Evolutionary conservation across 257 asterid genomes (phyloP).

Genomic region (Henckelia pumila): DNA sequence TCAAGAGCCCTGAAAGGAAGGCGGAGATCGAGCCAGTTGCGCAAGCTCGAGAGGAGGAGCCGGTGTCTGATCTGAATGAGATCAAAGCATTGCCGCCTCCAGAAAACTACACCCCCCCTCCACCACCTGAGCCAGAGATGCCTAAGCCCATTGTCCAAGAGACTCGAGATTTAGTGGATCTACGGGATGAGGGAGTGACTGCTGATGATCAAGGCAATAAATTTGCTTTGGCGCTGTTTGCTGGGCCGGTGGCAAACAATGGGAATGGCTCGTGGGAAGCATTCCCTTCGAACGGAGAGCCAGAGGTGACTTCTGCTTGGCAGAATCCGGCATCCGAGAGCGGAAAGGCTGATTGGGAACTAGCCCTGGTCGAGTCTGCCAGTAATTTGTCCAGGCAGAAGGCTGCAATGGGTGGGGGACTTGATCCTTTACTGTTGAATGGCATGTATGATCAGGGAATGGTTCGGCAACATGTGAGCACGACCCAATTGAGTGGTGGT

Average conservation of each 20-base stretch:
- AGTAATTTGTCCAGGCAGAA: conserved; percentile 68
- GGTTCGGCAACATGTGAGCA: conserved; percentile 63
- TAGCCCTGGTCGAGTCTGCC: conserved; percentile 75
- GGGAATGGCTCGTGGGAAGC: conserved; percentile 83
- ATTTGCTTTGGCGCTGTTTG: conserved; percentile 74
- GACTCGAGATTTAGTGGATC: conserved; percentile 57
- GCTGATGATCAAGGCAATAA: conserved; percentile 84
- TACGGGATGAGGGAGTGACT: conserved; percentile 21
- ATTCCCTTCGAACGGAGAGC: conserved; percentile 41
- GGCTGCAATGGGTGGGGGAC: conserved; percentile 74
- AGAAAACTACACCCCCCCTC: conserved; percentile 23
- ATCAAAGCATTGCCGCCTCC: conserved; percentile 80
- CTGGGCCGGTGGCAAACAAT: conserved; percentile 49
- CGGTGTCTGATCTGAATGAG: conserved; percentile 57
- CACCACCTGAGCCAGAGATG: conserved; percentile 58
- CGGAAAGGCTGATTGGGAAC: conserved; percentile 86
- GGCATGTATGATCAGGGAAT: conserved; percentile 87
- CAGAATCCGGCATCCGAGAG: conserved; percentile 66
- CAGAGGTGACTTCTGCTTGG: conserved; percentile 1
- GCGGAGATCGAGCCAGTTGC: conserved; percentile 39
- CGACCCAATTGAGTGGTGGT: conserved; percentile 27
- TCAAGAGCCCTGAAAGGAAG: conserved; percentile 68
- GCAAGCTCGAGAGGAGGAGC: conserved; percentile 43
- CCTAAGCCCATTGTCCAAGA: conserved; percentile 45
- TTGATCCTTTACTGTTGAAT: conserved; percentile 27